Conservation (phyloP, 176 grass and related monocot genomes). For the Triticum dicoccoides region DNA sequence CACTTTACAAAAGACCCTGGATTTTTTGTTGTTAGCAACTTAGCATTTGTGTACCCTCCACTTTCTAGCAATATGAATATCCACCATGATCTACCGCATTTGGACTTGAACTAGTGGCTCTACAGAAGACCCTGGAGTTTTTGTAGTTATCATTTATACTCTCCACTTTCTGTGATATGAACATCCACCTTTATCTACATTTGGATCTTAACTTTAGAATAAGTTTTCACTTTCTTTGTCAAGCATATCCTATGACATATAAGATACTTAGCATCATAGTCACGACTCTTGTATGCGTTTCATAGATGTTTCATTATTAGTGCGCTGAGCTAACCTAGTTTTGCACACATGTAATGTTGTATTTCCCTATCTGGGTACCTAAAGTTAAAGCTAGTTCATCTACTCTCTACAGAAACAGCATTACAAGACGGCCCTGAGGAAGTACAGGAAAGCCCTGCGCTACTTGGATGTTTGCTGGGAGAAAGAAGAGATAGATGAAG, state of each 20-base stretch:
- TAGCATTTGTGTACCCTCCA: neutral
- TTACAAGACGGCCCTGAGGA: constrained; percentile 90
- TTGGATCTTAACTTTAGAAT: neutral
- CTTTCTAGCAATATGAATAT: neutral
- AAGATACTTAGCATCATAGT: neutral
- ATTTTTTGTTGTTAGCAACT: neutral
- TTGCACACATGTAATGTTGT: neutral
- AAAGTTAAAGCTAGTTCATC: constrained; percentile 15
- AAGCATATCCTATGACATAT: neutral
- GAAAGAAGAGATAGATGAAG: constrained; percentile 99
- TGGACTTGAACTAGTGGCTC: neutral
- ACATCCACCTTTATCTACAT: constrained; percentile 14
- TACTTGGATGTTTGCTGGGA: constrained; percentile 99
- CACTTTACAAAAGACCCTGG: neutral
- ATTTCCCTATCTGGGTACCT: constrained; percentile 10
- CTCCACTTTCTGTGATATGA: neutral
- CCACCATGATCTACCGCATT: neutral
- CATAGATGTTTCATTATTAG: neutral
- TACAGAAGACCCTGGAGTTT: neutral
- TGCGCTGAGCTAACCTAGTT: neutral
- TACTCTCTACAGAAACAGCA: constrained; percentile 72
- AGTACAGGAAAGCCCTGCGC: constrained; percentile 91
- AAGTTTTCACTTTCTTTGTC: neutral
- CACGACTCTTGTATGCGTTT: neutral
- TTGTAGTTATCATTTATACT: neutral